phyloP scores from a whole-genome alignment of 352 stramenopile genomes.

The Phytophthora tubulina region DNA sequence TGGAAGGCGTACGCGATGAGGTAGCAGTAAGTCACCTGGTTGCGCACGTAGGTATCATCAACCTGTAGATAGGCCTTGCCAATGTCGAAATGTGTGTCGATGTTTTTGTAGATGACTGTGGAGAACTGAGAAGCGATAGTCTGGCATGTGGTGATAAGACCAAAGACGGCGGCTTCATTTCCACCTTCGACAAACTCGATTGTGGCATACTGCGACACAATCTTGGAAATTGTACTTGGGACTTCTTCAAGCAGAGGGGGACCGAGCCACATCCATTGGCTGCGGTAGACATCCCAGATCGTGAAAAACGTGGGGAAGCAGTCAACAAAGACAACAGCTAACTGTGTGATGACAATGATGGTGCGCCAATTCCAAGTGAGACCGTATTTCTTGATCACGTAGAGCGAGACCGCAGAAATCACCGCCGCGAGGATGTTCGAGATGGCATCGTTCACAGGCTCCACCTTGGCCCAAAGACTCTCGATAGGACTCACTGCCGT shows the following conservation, averaged over 20 bases:
- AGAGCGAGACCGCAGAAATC: constrained; percentile 42
- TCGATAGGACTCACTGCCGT: constrained; percentile 43
- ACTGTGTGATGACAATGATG: constrained; percentile 49
- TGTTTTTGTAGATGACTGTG: constrained; percentile 61
- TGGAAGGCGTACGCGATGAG: constrained; percentile 55
- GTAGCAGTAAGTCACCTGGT: constrained; percentile 51
- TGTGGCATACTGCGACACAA: constrained; percentile 55
- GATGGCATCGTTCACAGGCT: constrained; percentile 52
- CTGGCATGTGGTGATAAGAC: constrained; percentile 52
- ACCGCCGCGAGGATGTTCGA: constrained; percentile 43
- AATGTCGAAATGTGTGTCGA: constrained; percentile 57
- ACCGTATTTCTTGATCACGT: constrained; percentile 45
- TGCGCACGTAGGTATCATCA: constrained; percentile 40
- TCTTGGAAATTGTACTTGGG: constrained; percentile 48
- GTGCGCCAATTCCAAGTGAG: constrained; percentile 59
- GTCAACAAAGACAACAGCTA: constrained; percentile 50
- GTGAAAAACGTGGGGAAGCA: constrained; percentile 56
- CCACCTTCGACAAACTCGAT: constrained; percentile 59
- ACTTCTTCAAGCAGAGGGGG: constrained; percentile 54
- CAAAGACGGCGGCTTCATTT: constrained; percentile 61
- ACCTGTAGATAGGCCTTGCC: constrained; percentile 39
- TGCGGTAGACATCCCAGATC: constrained; percentile 60
- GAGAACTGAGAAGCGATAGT: constrained; percentile 53
- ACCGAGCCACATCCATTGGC: constrained; percentile 68
- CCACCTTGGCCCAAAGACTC: constrained; percentile 53